These are phyloP conservation scores for Lithocarpus polystachyus DNA, from an alignment of 306 rosid genomes.

Conservation along the genomic window DNA sequence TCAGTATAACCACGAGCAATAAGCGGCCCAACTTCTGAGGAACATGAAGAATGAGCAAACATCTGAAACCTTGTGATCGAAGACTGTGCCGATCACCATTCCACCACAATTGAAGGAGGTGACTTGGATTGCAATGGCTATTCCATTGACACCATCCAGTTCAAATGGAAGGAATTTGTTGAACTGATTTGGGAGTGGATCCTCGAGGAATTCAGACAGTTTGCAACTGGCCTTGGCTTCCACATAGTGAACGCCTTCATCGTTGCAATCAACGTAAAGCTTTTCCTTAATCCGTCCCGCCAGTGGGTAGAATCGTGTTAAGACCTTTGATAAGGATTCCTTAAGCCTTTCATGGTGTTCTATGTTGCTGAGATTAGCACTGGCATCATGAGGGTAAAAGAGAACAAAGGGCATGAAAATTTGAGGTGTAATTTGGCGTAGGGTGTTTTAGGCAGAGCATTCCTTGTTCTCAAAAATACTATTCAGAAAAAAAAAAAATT, in stretches of 20 bases:
- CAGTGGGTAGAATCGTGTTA: conserved; percentile 21
- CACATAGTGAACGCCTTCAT: conserved; percentile 16
- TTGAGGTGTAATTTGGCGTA: conserved; percentile 20
- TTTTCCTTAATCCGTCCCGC: conserved; percentile 16
- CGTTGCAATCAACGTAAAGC: conserved; percentile 19
- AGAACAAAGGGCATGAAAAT: conserved; percentile 32
- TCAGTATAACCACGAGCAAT: background rate
- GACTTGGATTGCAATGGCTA: background rate
- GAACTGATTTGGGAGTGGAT: conserved; percentile 1
- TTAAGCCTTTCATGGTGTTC: background rate
- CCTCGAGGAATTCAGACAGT: background rate
- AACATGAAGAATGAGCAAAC: conserved; percentile 2
- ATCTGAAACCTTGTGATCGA: conserved; percentile 16
- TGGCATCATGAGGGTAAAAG: conserved; percentile 1
- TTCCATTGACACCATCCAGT: background rate
- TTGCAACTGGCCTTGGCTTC: conserved; percentile 13
- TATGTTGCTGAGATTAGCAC: background rate
- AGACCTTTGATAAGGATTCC: conserved; percentile 15
- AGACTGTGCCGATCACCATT: background rate
- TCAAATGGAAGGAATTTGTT: background rate
- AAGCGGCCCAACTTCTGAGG: conserved; percentile 17
- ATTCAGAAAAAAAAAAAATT: too few species aligned
- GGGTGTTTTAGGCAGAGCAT: too few species aligned
- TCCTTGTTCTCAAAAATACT: too few species aligned
- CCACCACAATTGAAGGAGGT: conserved; percentile 17